Base-by-base conservation (phyloP, 306 rosid species). In the Mimosa pudica region DNA sequence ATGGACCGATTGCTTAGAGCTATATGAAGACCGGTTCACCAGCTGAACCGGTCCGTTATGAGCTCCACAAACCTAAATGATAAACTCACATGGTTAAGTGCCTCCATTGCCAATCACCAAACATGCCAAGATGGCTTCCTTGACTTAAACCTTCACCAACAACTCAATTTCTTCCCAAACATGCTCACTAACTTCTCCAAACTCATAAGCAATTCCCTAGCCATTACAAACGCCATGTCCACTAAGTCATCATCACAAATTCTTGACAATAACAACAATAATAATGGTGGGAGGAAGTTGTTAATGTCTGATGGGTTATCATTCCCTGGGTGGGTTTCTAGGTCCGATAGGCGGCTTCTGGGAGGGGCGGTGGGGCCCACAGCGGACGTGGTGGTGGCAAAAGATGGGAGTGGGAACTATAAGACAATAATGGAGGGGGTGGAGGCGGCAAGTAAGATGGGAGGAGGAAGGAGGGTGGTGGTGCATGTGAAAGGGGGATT, bases 121-220 rank as follows among this genome's bases (percentile, higher is more conserved):
- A 94, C 97, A 13, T 94, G 98, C 63, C 87, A 57, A 79, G 85
- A 89, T 55, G 97, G 98, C 55, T 92, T 94, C 80, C 61, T 12
- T 41, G 91, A 94, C 12, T 82, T 88, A 61, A 77, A 84, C 66
- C 73, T 89, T 30, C 62, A 77, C 6, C 82, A 88, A 13, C 77
- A 87, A 70, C 60, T 85, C 6, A 73, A 81, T 20, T 77, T 61
- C 32, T 88, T 89, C 38, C 92, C 97, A 1, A 44, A 71, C 48
- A 82, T 83, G 86, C 75, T 94, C 12, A 77, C 61, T 58, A 89
- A 90, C 84, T 89, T 94, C 83, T 86, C 94, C 8, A 87, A 92
- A 74, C 11, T 94, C 86, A 83, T 94, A 12, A 92, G 93, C 86
- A 90, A 94, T 63, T 89, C 96, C 7, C 87, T 94, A 8, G 89